Conservation (phyloP, 768 basidiomycete genomes). For the Tylopilus sp. region DNA sequence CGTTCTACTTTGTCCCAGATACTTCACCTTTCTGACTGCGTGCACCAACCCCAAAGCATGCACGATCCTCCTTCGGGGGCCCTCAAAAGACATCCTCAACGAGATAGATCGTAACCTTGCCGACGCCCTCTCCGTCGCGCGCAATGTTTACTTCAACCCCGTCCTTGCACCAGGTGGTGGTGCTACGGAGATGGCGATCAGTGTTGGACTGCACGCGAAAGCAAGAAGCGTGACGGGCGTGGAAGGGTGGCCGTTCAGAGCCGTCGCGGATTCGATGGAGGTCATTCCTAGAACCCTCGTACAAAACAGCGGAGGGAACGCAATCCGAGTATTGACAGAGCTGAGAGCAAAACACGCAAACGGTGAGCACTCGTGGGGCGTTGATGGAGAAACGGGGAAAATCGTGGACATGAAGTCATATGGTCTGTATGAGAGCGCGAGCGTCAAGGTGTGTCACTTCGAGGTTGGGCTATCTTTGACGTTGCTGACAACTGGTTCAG, state of each 20-base stretch:
- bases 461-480: not conserved
- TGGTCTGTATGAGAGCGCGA: slow-evolving; percentile 92
- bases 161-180: slow-evolving; percentile 92
- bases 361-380: slow-evolving; percentile 89
- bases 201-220: slow-evolving; percentile 78
- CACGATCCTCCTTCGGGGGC: slow-evolving; percentile 95
- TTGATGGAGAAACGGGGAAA: slow-evolving; percentile 95
- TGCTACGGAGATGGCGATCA: slow-evolving; percentile 97
- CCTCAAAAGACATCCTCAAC: slow-evolving; percentile 96
- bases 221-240: slow-evolving; percentile 81
- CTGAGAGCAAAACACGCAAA: slow-evolving; percentile 94
- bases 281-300: slow-evolving; percentile 94
- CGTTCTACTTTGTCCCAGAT: slow-evolving; percentile 43
- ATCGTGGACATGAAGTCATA: slow-evolving; percentile 94
- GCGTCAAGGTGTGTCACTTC: slow-evolving; percentile 68
- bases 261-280: slow-evolving; percentile 95
- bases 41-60: slow-evolving; percentile 92
- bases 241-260: slow-evolving; percentile 87
- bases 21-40: slow-evolving; percentile 96
- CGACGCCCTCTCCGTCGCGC: slow-evolving; percentile 95
- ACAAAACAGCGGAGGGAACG: slow-evolving; percentile 95
- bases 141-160: slow-evolving; percentile 97
- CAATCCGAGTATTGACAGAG: slow-evolving; percentile 89
- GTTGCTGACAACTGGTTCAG: slow-evolving; percentile 32
- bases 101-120: slow-evolving; percentile 98